These are phyloP conservation scores for Suillus spraguei DNA, from an alignment of 768 basidiomycete genomes.

Conservation along the genomic window DNA sequence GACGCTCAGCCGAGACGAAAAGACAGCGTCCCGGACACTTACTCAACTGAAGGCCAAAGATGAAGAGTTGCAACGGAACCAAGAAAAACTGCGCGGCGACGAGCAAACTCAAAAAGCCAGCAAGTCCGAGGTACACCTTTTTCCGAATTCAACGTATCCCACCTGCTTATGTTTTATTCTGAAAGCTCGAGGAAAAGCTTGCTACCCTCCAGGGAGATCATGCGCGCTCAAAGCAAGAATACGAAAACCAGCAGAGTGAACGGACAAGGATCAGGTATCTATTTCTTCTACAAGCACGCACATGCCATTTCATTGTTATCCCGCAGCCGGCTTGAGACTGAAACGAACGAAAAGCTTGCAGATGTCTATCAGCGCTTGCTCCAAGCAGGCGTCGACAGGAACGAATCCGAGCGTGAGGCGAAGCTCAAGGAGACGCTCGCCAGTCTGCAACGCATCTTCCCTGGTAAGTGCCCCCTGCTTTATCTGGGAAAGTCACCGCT, in stretches of 20 bases:
- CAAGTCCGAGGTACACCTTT: slow-evolving; percentile 56
- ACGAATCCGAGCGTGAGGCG: slow-evolving; percentile 82
- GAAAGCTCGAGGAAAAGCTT: slow-evolving; percentile 62
- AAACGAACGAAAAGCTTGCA: slow-evolving; percentile 89
- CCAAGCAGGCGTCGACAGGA: slow-evolving; percentile 87
- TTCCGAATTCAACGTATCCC: not conserved
- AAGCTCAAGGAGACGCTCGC: slow-evolving; percentile 85
- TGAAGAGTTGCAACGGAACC: slow-evolving; percentile 62
- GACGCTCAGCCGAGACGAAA: slow-evolving; percentile 79
- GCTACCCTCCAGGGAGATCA: slow-evolving; percentile 60
- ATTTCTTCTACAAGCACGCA: slow-evolving; percentile 24
- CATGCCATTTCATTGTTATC: not conserved
- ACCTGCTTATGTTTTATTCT: slow-evolving; percentile 7
- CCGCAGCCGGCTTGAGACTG: slow-evolving; percentile 82
- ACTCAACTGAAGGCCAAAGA: slow-evolving; percentile 69
- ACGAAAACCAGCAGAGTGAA: slow-evolving; percentile 87
- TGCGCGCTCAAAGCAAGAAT: slow-evolving; percentile 67
- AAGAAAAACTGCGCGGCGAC: slow-evolving; percentile 58
- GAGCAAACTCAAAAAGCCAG: slow-evolving; percentile 46
- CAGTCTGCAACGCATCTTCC: slow-evolving; percentile 86
- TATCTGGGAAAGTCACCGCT: slow-evolving; percentile 4
- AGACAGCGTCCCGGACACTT: slow-evolving; percentile 65
- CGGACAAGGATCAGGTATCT: slow-evolving; percentile 71
- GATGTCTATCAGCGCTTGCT: slow-evolving; percentile 81
- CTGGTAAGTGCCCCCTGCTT: slow-evolving; percentile 48